Evolutionary conservation across 1,284 basidiomycete species (phyloP).

Genomic region (Gymnopus androsaceus): DNA sequence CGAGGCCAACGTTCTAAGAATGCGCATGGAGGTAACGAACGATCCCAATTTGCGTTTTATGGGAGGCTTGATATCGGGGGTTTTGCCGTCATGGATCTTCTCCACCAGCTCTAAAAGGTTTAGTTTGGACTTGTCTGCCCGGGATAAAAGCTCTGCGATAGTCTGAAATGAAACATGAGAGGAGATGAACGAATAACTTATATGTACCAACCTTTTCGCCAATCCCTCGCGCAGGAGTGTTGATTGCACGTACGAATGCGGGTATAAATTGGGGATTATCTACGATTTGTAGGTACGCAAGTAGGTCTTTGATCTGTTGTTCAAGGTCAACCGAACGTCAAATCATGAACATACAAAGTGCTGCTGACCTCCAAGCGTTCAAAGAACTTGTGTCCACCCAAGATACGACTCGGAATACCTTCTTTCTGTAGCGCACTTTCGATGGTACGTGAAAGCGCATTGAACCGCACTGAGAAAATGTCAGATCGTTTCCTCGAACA

Average conservation of each 20-base stretch:
- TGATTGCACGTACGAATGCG: slow-evolving; percentile 79
- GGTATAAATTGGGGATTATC: slow-evolving; percentile 82
- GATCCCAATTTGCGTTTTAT: slow-evolving; percentile 62
- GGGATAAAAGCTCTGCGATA: slow-evolving; percentile 57
- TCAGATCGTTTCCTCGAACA: slow-evolving; percentile 4
- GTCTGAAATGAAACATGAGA: slow-evolving; percentile 41
- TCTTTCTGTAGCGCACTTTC: slow-evolving; percentile 80
- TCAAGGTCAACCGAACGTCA: neutral
- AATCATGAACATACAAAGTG: neutral
- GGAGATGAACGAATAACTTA: neutral
- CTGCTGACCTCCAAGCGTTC: slow-evolving; percentile 69
- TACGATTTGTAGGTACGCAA: slow-evolving; percentile 85
- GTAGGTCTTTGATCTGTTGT: slow-evolving; percentile 75
- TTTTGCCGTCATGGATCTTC: slow-evolving; percentile 57
- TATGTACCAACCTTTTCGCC: slow-evolving; percentile 72
- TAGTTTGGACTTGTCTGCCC: slow-evolving; percentile 53
- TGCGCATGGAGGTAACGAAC: slow-evolving; percentile 62
- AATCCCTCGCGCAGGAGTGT: slow-evolving; percentile 74
- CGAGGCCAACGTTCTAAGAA: slow-evolving; percentile 56
- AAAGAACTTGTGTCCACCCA: slow-evolving; percentile 88
- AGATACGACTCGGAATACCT: slow-evolving; percentile 75
- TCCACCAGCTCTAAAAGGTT: slow-evolving; percentile 66
- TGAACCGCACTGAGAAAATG: slow-evolving; percentile 70
- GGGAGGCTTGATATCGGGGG: slow-evolving; percentile 66
- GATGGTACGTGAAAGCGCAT: slow-evolving; percentile 78